Percentiles rank a stretch among this genome's conserved stretches.
Conservation (phyloP, 1,139 yeast genomes). For the Yamadazyma diospyri region DNA sequence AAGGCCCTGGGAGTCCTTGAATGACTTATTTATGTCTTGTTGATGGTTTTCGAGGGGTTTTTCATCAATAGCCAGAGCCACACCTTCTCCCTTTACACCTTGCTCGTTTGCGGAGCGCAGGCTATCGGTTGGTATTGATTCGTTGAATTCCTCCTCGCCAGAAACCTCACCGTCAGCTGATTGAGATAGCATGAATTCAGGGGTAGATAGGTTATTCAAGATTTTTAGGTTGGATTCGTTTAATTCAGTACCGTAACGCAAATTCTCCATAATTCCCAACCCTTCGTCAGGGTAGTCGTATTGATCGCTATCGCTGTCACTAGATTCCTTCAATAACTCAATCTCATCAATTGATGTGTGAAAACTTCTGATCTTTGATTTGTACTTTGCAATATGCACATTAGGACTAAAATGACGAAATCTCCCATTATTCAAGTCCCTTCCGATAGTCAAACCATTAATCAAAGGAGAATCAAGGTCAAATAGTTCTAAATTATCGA, state of each 20-base stretch:
- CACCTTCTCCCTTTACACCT: background rate
- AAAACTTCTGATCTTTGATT: conserved; percentile 20
- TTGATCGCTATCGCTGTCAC: background rate
- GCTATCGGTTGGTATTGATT: background rate
- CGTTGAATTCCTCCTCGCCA: background rate
- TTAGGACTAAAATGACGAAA: conserved; percentile 13
- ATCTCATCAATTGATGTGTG: conserved; percentile 33
- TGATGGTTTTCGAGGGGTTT: background rate
- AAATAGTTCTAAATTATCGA: conserved; percentile 21
- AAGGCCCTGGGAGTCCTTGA: conserved; percentile 1
- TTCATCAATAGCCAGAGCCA: background rate
- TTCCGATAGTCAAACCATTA: conserved; percentile 37
- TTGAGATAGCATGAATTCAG: background rate
- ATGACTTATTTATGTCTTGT: conserved; percentile 1
- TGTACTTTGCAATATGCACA: conserved; percentile 10
- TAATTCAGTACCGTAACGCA: conserved; percentile 5
- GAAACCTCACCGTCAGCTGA: background rate
- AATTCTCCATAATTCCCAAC: background rate
- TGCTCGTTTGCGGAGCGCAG: background rate
- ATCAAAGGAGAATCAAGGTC: conserved; percentile 36
- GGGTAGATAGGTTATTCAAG: background rate
- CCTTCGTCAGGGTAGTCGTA: background rate
- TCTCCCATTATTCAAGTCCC: conserved; percentile 17
- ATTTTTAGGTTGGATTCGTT: conserved; percentile 4
- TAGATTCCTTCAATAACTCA: conserved; percentile 12